A percentile compares a stretch with the other conserved stretches of the same genome.
Evolutionary conservation across 352 stramenopile species (phyloP).

Genomic region (Plasmopara viticola): DNA sequence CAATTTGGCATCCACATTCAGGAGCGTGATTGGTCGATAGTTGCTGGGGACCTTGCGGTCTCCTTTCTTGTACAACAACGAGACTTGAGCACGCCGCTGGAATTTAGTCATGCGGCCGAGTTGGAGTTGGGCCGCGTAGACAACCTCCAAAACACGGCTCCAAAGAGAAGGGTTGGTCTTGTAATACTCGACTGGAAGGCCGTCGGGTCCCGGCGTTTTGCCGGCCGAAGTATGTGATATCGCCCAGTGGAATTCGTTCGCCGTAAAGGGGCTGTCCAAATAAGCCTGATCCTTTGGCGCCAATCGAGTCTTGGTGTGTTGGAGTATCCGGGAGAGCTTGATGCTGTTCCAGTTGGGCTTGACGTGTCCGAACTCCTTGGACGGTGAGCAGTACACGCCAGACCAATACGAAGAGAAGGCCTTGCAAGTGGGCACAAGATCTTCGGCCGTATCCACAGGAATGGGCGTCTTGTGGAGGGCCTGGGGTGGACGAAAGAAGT

Average conservation of each 20-base stretch:
- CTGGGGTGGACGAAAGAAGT: neutral
- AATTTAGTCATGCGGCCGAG: neutral
- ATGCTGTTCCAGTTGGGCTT: neutral
- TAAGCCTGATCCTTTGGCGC: neutral
- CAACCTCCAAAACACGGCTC: neutral
- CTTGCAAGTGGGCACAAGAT: no score
- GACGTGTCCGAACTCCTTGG: neutral
- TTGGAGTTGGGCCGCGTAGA: neutral
- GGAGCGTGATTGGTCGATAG: neutral
- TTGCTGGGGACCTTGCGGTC: neutral
- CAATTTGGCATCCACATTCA: neutral
- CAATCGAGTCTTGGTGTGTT: neutral
- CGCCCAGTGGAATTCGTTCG: neutral
- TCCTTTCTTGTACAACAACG: neutral
- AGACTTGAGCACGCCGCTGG: neutral
- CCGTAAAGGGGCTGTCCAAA: neutral
- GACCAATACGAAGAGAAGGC: neutral
- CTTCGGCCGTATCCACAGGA: no score
- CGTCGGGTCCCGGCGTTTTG: neutral
- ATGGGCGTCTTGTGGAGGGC: no score
- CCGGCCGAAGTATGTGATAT: neutral
- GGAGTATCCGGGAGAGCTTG: neutral
- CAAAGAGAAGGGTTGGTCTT: neutral
- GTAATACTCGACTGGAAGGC: neutral
- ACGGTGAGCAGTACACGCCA: neutral